Evolutionary conservation across 2,329 filamentous ascomycete genomes (phyloP).

Genomic region (Diaporthe eres): DNA sequence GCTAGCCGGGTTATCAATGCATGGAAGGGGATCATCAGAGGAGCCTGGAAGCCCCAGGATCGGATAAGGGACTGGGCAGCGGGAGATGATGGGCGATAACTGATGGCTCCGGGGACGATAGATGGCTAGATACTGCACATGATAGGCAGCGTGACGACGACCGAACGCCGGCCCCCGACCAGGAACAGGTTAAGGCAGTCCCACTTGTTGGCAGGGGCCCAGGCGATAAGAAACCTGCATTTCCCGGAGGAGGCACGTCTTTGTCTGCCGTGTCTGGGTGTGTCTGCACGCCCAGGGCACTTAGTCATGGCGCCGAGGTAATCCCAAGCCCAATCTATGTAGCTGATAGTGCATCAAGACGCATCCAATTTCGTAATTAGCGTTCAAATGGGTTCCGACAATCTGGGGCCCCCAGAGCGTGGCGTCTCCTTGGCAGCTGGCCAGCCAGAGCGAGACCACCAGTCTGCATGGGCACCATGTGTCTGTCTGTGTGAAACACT

Average conservation of each 20-base stretch:
- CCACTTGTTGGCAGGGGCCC: slow-evolving; percentile 14
- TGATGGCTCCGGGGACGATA: background rate
- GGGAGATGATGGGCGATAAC: slow-evolving; percentile 11
- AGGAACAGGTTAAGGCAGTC: background rate
- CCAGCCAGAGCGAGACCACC: background rate
- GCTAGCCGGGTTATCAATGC: slow-evolving; percentile 32
- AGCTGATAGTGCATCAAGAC: slow-evolving; percentile 9
- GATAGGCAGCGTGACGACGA: slow-evolving; percentile 24
- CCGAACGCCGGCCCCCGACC: background rate
- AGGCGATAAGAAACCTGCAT: slow-evolving; percentile 25
- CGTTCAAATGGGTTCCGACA: slow-evolving; percentile 24
- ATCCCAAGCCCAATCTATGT: slow-evolving; percentile 4
- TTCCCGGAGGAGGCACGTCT: background rate
- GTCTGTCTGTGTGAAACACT: background rate
- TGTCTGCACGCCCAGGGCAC: slow-evolving; percentile 3
- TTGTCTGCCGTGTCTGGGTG: background rate
- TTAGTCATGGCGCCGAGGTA: slow-evolving; percentile 29
- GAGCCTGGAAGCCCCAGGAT: background rate
- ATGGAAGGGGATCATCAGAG: background rate
- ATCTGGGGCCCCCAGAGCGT: slow-evolving; percentile 10
- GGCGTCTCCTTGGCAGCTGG: slow-evolving; percentile 8
- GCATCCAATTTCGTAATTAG: slow-evolving; percentile 24
- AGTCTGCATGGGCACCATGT: background rate
- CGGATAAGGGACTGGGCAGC: slow-evolving; percentile 14
- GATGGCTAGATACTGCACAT: background rate